Evolutionary conservation across 1,139 yeast genomes (phyloP).

Genomic region (Debaryomyces fabryi): DNA sequence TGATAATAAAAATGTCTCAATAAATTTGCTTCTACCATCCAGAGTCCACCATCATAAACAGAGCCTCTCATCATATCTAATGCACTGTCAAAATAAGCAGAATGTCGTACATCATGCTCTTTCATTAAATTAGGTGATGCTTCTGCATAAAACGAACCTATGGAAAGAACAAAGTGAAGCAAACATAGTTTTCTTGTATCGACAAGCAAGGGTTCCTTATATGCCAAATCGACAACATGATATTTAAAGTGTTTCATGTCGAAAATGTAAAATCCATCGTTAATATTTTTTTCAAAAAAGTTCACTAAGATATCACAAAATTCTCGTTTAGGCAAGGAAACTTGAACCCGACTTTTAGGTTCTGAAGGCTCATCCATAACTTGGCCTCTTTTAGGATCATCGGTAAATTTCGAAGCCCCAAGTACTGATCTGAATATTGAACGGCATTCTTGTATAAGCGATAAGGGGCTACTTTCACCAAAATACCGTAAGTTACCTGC

Average conservation of each 20-base stretch:
- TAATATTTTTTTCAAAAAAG: conserved; percentile 36
- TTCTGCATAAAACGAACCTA: conserved; percentile 39
- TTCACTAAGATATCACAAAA: conserved; percentile 34
- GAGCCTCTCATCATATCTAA: conserved; percentile 29
- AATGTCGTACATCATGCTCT: conserved; percentile 14
- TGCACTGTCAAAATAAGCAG: conserved; percentile 36
- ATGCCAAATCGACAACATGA: conserved; percentile 28
- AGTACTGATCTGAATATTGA: conserved; percentile 22
- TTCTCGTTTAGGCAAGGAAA: conserved; percentile 13
- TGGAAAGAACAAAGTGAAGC: conserved; percentile 41
- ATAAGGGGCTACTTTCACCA: conserved; percentile 31
- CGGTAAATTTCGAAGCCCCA: conserved; percentile 30
- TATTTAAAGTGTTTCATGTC: conserved; percentile 32
- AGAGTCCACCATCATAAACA: conserved; percentile 40
- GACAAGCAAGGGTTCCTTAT: conserved; percentile 23
- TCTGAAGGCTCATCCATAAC: conserved; percentile 34
- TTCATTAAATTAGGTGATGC: conserved; percentile 21
- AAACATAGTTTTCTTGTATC: conserved; percentile 24
- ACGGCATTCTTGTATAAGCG: conserved; percentile 27
- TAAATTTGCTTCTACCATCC: conserved; percentile 46
- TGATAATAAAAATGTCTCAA: conserved; percentile 43
- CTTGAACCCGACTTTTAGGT: conserved; percentile 18
- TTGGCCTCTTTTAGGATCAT: conserved; percentile 37
- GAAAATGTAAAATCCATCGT: conserved; percentile 36
- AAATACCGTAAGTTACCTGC: conserved; percentile 26